Evolutionary conservation across 2,329 filamentous ascomycete genomes (phyloP), one percentile per base, ranked within the genome.

Genomic region (Talaromyces sp.): DNA sequence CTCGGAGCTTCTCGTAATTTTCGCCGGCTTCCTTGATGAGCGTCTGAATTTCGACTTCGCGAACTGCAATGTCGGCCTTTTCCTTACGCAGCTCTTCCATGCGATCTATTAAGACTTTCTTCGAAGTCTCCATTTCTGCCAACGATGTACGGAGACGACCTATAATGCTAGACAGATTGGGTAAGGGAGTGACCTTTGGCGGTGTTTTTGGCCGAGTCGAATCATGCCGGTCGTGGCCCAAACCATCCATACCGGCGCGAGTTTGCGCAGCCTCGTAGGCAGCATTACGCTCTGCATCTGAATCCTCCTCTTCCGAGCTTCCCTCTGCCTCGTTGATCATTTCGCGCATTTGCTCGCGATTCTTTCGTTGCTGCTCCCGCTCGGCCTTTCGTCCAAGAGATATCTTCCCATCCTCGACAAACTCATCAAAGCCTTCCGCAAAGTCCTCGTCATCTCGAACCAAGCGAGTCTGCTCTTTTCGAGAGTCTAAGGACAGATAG

Each of bases 391-490:
- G 85, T 35, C 91, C 90, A 0, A 97, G 79, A 1, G 89, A 84
- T 9, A 97, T 83, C 7, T 84, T 84, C 8, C 89, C 91, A 68
- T 96, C 90, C 40, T 94, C 89, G 8, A 94, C 89, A 66, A 89
- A 96, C 56, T 93, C 88, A 60, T 97, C 93, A 65, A 96, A 97
- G 0, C 91, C 92, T 75, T 97, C 94, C 37, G 89, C 89, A 0
- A 97, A 82, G 67, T 97, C 91, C 69, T 97, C 93, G 65, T 97
- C 93, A 35, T 97, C 91, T 41, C 81, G 83, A 5, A 91, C 82
- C 1, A 97, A 81, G 1, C 93, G 83, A 5, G 88, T 89, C 61
- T 91, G 82, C 35, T 84, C 82, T 63, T 84, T 84, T 17, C 77
- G 75, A 53, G 79, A 75, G 2, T 81, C 69, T 1, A 83, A 74